These are phyloP conservation scores for Coniferiporia weirii DNA, from an alignment of 1,284 basidiomycete genomes.

Conservation along the genomic window DNA sequence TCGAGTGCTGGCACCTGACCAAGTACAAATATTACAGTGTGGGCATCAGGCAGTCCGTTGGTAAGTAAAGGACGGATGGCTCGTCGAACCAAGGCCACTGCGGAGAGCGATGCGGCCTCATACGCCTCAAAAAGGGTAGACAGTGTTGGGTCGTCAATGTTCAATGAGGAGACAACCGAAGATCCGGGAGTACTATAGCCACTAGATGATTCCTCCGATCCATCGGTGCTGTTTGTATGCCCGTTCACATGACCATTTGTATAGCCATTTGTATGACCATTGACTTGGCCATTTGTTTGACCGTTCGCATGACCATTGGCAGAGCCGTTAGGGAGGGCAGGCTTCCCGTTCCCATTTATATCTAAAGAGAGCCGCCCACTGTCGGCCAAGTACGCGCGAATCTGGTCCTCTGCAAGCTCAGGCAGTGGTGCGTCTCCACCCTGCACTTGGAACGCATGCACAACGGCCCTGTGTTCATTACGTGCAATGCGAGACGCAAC, in stretches of 20 bases:
- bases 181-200: slow-evolving; percentile 4
- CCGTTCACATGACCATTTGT: slow-evolving; percentile 30
- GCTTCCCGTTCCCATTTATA: slow-evolving; percentile 24
- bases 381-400: slow-evolving; percentile 53
- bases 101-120: slow-evolving; percentile 58
- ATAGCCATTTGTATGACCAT: slow-evolving; percentile 25
- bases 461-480: slow-evolving; percentile 56
- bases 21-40: slow-evolving; percentile 68
- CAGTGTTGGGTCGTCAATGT: slow-evolving; percentile 21
- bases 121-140: slow-evolving; percentile 46
- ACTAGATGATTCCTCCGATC: slow-evolving; percentile 10
- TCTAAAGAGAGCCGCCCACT: slow-evolving; percentile 30
- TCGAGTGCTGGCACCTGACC: slow-evolving; percentile 47
- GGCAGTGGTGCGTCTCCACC: slow-evolving; percentile 33
- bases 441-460: slow-evolving; percentile 71
- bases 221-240: slow-evolving; percentile 21
- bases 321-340: slow-evolving; percentile 8
- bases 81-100: slow-evolving; percentile 57
- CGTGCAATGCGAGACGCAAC: slow-evolving; percentile 63
- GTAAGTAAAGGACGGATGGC: slow-evolving; percentile 46
- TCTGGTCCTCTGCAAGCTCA: slow-evolving; percentile 51
- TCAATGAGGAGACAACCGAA: slow-evolving; percentile 19
- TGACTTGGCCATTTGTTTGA: slow-evolving; percentile 28
- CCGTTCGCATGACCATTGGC: slow-evolving; percentile 24
- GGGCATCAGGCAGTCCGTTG: slow-evolving; percentile 45